These are phyloP conservation scores for Capniomyces stellatus DNA, from an alignment of 371 early-diverging fungal genomes.

Conservation along the genomic window DNA sequence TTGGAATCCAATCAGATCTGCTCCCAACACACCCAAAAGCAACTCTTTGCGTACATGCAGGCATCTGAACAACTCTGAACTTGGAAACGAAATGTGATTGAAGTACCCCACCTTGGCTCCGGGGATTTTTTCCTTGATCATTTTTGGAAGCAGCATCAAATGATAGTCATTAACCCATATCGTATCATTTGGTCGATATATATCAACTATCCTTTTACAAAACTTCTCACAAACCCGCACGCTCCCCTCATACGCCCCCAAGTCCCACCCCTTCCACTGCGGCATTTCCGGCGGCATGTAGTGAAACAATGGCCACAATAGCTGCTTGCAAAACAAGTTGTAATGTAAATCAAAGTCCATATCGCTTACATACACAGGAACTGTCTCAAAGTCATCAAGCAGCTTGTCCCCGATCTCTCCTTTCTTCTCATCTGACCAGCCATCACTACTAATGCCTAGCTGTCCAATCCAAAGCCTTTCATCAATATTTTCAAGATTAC, in stretches of 20 bases:
- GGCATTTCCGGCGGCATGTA: slow-evolving; percentile 83
- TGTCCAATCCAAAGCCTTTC: slow-evolving; percentile 57
- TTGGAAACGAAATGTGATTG: slow-evolving; percentile 94
- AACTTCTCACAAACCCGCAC: slow-evolving; percentile 68
- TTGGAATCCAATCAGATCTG: slow-evolving; percentile 88
- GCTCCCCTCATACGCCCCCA: slow-evolving; percentile 70
- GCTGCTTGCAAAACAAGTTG: slow-evolving; percentile 89
- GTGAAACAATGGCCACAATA: slow-evolving; percentile 96
- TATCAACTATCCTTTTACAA: slow-evolving; percentile 53
- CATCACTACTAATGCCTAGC: slow-evolving; percentile 51
- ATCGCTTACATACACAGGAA: slow-evolving; percentile 75
- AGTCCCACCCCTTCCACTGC: slow-evolving; percentile 41
- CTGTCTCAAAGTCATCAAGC: slow-evolving; percentile 34
- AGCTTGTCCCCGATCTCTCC: slow-evolving; percentile 38
- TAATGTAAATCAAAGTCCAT: slow-evolving; percentile 66
- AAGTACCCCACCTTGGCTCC: slow-evolving; percentile 84
- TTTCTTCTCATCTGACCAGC: slow-evolving; percentile 35
- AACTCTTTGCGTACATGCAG: slow-evolving; percentile 85
- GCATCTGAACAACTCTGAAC: slow-evolving; percentile 82
- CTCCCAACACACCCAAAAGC: slow-evolving; percentile 78
- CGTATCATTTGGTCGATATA: slow-evolving; percentile 66
- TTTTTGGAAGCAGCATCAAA: slow-evolving; percentile 67
- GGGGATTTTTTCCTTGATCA: slow-evolving; percentile 62
- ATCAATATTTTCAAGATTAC: slow-evolving; percentile 32
- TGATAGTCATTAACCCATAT: slow-evolving; percentile 99